A percentile compares a stretch with the other conserved stretches of the same genome.
Evolutionary conservation across 176 grass and related monocot species (phyloP).

Genomic region (Dendrocalamus sinicus): DNA sequence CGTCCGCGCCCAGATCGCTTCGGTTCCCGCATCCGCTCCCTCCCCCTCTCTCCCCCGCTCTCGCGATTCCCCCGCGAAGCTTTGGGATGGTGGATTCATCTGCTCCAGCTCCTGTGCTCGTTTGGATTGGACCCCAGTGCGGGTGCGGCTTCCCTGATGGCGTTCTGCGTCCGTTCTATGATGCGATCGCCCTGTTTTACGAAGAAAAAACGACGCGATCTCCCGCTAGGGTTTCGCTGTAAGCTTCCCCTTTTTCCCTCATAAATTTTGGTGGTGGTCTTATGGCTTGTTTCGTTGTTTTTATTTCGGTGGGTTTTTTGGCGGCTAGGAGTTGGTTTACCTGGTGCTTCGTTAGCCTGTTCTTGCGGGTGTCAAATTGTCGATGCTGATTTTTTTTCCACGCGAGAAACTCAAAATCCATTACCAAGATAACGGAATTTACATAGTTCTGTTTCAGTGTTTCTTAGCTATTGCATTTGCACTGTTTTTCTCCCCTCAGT

Average conservation of each 20-base stretch:
- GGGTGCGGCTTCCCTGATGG: not conserved
- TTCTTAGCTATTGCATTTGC: too few relatives aligned
- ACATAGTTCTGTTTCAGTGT: too few relatives aligned
- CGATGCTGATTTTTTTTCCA: not conserved
- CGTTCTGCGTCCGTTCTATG: not conserved
- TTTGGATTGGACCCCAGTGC: not conserved
- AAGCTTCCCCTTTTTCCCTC: not conserved
- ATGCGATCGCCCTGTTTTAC: not conserved
- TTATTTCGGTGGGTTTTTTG: not conserved
- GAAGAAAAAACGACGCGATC: not conserved
- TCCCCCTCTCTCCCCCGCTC: not conserved
- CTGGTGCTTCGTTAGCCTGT: not conserved
- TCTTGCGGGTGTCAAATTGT: not conserved
- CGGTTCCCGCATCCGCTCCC: not conserved
- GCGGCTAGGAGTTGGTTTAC: not conserved
- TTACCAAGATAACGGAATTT: too few relatives aligned
- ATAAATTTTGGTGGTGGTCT: not conserved
- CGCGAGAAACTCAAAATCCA: too few relatives aligned
- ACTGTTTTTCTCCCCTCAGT: too few relatives aligned
- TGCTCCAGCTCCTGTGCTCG: not conserved
- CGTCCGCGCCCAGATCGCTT: not conserved
- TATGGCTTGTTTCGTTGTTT: not conserved
- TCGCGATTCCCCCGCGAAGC: not conserved
- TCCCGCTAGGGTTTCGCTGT: conserved; percentile 38
- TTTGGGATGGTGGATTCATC: too few relatives aligned